Percentiles rank a stretch among this genome's conserved stretches.
phyloP scores from a whole-genome alignment of 352 stramenopile genomes.

The Pythium aristosporum region DNA sequence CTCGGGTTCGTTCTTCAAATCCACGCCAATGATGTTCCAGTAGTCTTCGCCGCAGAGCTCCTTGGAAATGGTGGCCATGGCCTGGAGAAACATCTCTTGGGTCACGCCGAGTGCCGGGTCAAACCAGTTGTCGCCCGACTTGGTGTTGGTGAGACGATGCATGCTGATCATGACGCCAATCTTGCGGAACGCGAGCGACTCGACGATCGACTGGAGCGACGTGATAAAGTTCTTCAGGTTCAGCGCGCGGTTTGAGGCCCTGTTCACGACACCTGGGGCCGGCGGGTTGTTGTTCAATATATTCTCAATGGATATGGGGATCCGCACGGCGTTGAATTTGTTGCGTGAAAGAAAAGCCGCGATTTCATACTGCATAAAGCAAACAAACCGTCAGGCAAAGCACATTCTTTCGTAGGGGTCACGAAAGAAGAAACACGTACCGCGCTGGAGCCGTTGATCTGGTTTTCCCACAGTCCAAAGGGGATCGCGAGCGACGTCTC shows the following conservation, averaged over 20 bases:
- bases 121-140: conserved; percentile 39
- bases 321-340: conserved; percentile 75
- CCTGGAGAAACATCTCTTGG: conserved; percentile 19
- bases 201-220: conserved; percentile 44
- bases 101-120: conserved; percentile 13
- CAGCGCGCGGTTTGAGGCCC: conserved; percentile 56
- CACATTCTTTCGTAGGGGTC: not conserved
- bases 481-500: conserved; percentile 52
- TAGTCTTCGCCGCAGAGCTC: conserved; percentile 62
- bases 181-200: conserved; percentile 37
- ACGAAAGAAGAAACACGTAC: conserved; percentile 19
- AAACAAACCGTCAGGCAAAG: not conserved
- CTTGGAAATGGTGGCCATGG: conserved; percentile 37
- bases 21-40: conserved; percentile 73
- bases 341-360: conserved; percentile 63
- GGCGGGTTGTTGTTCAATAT: conserved; percentile 38
- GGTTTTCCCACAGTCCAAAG: conserved; percentile 64
- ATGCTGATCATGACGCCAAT: conserved; percentile 46
- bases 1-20: conserved; percentile 68
- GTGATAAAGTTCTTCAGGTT: conserved; percentile 37
- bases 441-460: conserved; percentile 50
- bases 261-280: conserved; percentile 32
- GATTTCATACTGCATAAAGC: conserved; percentile 44
- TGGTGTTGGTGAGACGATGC: conserved; percentile 33
- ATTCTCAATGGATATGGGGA: conserved; percentile 60